Base-by-base conservation (phyloP, 768 basidiomycete genomes). In the Candolleomyces efflorescens region DNA sequence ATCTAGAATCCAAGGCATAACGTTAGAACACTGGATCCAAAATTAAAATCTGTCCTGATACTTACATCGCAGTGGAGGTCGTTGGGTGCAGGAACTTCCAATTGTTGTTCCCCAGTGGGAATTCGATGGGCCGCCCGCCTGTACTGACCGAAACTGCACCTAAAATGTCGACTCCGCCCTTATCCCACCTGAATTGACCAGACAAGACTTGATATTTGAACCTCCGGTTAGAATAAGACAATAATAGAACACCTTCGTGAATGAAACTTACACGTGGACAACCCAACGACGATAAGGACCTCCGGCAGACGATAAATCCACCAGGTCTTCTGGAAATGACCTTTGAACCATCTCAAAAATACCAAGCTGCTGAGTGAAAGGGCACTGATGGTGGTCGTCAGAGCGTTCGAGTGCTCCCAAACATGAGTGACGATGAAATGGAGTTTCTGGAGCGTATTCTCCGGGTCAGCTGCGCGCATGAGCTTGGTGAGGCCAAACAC, bases 301-400 rank as follows among this genome's bases (percentile, higher is more conserved):
- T 98, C 95, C 0, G 95, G 96, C 7, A 98, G 64, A 15, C 87
- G 87, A 63, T 87, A 86, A 47, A 96, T 83, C 76, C 76, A 86
- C 82, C 80, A 84, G 50, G 78, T 83, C 57, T 75, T 81, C 63
- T 78, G 81, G 72, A 84, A 88, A 1, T 68, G 70, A 24, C 74
- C 73, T 65, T 90, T 90, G 65, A 86, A 65, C 48, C 75, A 66
- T 44, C 90, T 76, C 3, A 89, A 68, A 5, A 79, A 64, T 36
- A 98, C 75, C 32, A 99, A 79, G 17, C 83, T 71, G 9, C 77
- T 70, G 3, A 98, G 74, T 1, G 87, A 84, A 13, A 82, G 78
- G 61, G 92, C 85, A 66, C 89, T 89, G 69, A 99, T 81, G 20
- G 83, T 61, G 0, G 90, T 79, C 0, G 97, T 96, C 20, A 81